phyloP scores from a whole-genome alignment of 805 yeast species.

The Yarrowia divulgata region DNA sequence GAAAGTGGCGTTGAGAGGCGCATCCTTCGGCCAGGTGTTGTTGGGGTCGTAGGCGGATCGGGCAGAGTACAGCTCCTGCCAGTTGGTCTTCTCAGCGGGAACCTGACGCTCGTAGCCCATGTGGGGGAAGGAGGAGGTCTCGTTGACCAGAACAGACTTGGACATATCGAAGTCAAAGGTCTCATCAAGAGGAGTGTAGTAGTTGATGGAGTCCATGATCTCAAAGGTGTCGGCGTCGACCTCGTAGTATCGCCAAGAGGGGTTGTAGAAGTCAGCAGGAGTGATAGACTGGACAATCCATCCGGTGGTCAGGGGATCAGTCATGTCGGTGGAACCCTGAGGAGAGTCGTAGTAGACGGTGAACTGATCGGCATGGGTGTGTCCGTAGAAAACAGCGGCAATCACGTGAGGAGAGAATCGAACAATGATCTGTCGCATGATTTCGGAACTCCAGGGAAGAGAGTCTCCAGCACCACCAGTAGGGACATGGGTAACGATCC shows the following conservation, averaged over 20 bases:
- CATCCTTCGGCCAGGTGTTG: conserved; percentile 61
- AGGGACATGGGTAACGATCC: conserved; percentile 77
- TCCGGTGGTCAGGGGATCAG: conserved; percentile 61
- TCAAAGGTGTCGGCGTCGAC: conserved; percentile 68
- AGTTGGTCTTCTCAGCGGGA: conserved; percentile 55
- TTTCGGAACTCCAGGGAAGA: conserved; percentile 65
- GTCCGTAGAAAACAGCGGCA: conserved; percentile 74
- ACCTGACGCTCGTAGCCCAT: conserved; percentile 41
- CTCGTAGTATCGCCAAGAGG: conserved; percentile 75
- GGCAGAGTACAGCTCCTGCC: conserved; percentile 65
- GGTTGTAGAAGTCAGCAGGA: conserved; percentile 65
- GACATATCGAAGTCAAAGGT: conserved; percentile 50
- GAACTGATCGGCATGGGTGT: conserved; percentile 74
- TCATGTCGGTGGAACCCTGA: conserved; percentile 49
- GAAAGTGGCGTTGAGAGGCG: conserved; percentile 73
- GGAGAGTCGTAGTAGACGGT: conserved; percentile 61
- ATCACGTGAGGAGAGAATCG: conserved; percentile 73
- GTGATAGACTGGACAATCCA: conserved; percentile 74
- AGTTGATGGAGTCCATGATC: conserved; percentile 65
- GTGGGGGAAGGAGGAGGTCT: conserved; percentile 7
- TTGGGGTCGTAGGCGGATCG: conserved; percentile 56
- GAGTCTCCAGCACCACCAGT: conserved; percentile 58
- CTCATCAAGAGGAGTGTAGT: conserved; percentile 63
- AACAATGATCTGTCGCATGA: conserved; percentile 63
- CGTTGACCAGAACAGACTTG: neutral